Base-by-base conservation (phyloP, 2,329 filamentous ascomycete species). In the Exophiala sideris region DNA sequence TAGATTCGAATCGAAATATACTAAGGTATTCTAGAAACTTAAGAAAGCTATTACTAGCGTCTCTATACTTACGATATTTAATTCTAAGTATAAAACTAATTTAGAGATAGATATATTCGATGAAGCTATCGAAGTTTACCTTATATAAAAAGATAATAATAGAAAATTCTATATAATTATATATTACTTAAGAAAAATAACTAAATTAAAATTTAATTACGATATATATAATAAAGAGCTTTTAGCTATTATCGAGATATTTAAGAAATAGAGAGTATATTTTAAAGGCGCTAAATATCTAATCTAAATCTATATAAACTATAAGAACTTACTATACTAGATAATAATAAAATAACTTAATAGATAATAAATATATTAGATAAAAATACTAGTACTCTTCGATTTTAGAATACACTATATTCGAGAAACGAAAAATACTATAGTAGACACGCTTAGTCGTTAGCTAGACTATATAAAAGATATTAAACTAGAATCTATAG, bases 191-290 rank as follows among this genome's bases (percentile, higher is more conserved):
- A 41, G 38, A 20, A 41, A 41, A 18, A 41, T 41, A 16, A 41
- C 16, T 16, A 14, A 4, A 41, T 20, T n/a, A n/a, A 10, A 41
- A 41, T n/a, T 41, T 5, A 41, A 41, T 16, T 20, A 49, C 6
- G 6, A 55, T n/a, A 58, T 59, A 38, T 54, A 58, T 29, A 40
- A 65, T 57, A 57, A 61, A 42, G 49, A 65, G 48, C 40, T 65
- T 34, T 36, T 65, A 21, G 38, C 33, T 20, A 54, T 63, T 35
- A 29, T 64, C 1, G 33, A 50, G 48, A 33, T 32, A 18, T 45
- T 63, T 36, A 34, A 41, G 20, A 18, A 62, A 14, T 63, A 50
- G 36, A 36, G 34, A 48, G 49, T 57, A 40, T 61, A 63, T 35
- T 35, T 63, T 4, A 24, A 63, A 24, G 21, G 21, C 6, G 6